Evolutionary conservation across 306 rosid species (phyloP).

Genomic region (Rosa persica): DNA sequence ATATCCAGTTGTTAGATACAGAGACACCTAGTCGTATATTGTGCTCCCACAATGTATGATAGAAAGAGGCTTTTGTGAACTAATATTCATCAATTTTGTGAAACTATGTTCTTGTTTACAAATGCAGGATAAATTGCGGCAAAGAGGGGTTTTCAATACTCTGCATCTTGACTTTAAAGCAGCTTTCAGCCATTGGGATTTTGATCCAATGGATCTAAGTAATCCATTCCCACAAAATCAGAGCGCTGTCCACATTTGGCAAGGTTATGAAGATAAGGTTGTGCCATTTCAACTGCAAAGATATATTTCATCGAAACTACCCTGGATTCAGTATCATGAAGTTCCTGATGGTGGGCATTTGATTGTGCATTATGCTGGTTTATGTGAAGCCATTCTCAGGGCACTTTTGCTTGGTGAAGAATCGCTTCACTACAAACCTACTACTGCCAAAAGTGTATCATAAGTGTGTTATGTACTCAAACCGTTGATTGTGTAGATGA

Average conservation of each 20-base stretch:
- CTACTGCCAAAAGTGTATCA: constrained; percentile 27
- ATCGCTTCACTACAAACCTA: constrained; percentile 47
- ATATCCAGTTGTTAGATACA: not conserved
- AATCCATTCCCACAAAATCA: constrained; percentile 64
- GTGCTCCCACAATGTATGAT: not conserved
- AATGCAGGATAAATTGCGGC: constrained; percentile 52
- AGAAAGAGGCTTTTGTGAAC: not conserved
- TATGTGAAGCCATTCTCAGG: constrained; percentile 75
- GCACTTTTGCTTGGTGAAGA: constrained; percentile 91
- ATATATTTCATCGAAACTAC: constrained; percentile 64
- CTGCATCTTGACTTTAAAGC: constrained; percentile 68
- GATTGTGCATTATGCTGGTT: constrained; percentile 74
- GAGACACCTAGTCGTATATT: not conserved
- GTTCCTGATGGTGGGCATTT: constrained; percentile 93
- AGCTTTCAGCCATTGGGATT: constrained; percentile 82
- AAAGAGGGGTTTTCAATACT: constrained; percentile 69
- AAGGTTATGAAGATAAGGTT: constrained; percentile 88
- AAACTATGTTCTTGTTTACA: constrained; percentile 28
- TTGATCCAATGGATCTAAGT: constrained; percentile 68
- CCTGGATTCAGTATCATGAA: constrained; percentile 86
- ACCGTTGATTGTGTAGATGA: constrained; percentile 20
- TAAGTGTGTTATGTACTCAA: constrained; percentile 18
- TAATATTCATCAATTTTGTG: not conserved
- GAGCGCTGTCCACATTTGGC: constrained; percentile 81
- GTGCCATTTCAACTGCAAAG: constrained; percentile 84